Evolutionary conservation across 2,329 filamentous ascomycete species (phyloP).

Genomic region (Blastomyces percursus): DNA sequence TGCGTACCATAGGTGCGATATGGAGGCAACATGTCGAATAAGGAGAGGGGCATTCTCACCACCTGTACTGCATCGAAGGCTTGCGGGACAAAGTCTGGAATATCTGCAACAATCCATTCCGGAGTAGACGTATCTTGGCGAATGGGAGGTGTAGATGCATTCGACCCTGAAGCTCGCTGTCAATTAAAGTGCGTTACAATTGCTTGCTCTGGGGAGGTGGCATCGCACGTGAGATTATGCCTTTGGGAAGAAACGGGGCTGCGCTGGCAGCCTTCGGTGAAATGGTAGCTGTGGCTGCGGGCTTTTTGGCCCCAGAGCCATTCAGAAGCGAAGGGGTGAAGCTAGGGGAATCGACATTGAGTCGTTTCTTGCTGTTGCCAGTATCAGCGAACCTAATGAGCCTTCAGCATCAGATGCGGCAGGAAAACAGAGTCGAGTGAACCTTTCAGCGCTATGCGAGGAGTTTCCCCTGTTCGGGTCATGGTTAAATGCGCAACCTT

Average conservation of each 20-base stretch:
- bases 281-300: constrained; percentile 53
- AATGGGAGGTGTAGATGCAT: constrained; percentile 30
- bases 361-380: constrained; percentile 47
- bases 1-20: not conserved
- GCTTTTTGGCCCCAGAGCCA: constrained; percentile 47
- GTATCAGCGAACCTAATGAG: not conserved
- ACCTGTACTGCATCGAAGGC: constrained; percentile 31
- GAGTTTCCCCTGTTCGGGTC: constrained; percentile 54
- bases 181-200: constrained; percentile 5
- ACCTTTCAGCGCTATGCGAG: constrained; percentile 32
- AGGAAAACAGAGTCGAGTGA: constrained; percentile 11
- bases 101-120: constrained; percentile 37
- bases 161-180: constrained; percentile 26
- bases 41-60: constrained; percentile 28
- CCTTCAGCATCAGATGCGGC: not conserved
- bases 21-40: not conserved
- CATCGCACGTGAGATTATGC: constrained; percentile 23
- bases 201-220: constrained; percentile 6
- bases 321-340: constrained; percentile 61
- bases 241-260: constrained; percentile 45
- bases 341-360: constrained; percentile 93
- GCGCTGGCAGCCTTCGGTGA: constrained; percentile 86
- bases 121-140: constrained; percentile 32
- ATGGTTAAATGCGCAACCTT: constrained; percentile 76
- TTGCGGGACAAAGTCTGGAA: constrained; percentile 45